A percentile compares a stretch with the other conserved stretches of the same genome.
phyloP scores from a whole-genome alignment of 768 basidiomycete genomes.

The Calocybe indica region DNA sequence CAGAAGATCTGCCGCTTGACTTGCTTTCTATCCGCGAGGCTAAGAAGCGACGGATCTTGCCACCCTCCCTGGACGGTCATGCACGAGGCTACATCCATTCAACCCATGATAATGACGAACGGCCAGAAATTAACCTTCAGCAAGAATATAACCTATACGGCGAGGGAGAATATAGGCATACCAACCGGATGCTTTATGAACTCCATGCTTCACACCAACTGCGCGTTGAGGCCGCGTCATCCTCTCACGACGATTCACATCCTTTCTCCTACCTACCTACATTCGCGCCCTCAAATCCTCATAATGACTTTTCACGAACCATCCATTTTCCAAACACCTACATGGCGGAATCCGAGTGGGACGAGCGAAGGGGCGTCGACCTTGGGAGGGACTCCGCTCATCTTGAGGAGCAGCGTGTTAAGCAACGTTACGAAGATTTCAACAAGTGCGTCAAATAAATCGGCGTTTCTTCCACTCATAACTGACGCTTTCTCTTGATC shows the following conservation, averaged over 20 bases:
- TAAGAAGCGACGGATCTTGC: constrained; percentile 27
- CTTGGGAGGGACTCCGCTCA: background rate
- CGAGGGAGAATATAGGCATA: constrained; percentile 44
- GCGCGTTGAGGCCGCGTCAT: constrained; percentile 29
- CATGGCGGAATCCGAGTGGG: constrained; percentile 1
- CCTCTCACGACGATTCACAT: too few relatives aligned
- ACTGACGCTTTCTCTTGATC: background rate
- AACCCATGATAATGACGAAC: constrained; percentile 18
- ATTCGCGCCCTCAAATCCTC: background rate
- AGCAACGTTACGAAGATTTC: constrained; percentile 54
- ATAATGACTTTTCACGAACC: background rate
- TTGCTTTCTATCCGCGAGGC: constrained; percentile 23
- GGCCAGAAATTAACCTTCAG: background rate
- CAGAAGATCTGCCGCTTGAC: constrained; percentile 17
- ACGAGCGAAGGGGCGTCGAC: too few relatives aligned
- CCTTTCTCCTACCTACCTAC: background rate
- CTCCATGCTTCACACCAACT: constrained; percentile 66
- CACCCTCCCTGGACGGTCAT: constrained; percentile 46
- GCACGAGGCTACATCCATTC: constrained; percentile 38
- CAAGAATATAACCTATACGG: background rate
- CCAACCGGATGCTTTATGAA: constrained; percentile 65
- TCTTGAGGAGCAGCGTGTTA: constrained; percentile 41
- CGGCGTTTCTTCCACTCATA: too few relatives aligned
- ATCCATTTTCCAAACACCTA: background rate
- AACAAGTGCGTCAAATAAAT: constrained; percentile 42